phyloP scores from a whole-genome alignment of 148 eudicot genomes.

The Amaranthus hypochondriacus region DNA sequence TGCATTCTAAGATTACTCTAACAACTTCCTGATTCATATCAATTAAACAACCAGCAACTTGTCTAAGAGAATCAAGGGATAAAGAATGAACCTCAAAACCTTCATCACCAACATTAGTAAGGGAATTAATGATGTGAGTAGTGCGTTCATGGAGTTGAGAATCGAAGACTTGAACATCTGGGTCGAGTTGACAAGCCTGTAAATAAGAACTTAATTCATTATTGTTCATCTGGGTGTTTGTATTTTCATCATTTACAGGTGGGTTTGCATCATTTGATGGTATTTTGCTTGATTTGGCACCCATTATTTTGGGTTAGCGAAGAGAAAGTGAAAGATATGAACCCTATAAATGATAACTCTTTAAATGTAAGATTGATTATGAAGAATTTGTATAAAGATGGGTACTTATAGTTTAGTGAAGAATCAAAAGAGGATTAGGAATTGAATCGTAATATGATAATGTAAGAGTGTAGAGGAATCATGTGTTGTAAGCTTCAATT shows the following conservation, averaged over 20 bases:
- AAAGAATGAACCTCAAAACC: slow-evolving; percentile 41
- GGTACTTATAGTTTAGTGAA: neutral
- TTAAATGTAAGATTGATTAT: neutral
- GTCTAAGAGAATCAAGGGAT: slow-evolving; percentile 58
- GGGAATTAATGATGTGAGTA: slow-evolving; percentile 42
- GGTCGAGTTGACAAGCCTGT: slow-evolving; percentile 55
- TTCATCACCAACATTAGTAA: slow-evolving; percentile 34
- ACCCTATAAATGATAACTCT: slow-evolving; percentile 9
- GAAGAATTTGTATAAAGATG: neutral
- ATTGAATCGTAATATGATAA: too few relatives aligned
- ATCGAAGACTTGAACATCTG: slow-evolving; percentile 64
- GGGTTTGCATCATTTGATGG: slow-evolving; percentile 12
- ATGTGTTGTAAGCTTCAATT: slow-evolving; percentile 2
- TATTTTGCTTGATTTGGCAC: slow-evolving; percentile 22
- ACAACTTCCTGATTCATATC: slow-evolving; percentile 79
- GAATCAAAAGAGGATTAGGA: too few relatives aligned
- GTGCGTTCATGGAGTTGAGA: slow-evolving; percentile 51
- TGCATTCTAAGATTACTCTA: slow-evolving; percentile 45
- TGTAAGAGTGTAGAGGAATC: neutral
- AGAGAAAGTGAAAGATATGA: neutral
- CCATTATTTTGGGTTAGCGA: slow-evolving; percentile 12
- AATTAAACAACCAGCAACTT: slow-evolving; percentile 50
- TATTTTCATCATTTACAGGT: slow-evolving; percentile 16
- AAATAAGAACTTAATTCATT: slow-evolving; percentile 57
- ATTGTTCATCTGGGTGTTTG: slow-evolving; percentile 11